Evolutionary conservation across 2,329 filamentous ascomycete species (phyloP).

Genomic region (Fusarium subtropicale): DNA sequence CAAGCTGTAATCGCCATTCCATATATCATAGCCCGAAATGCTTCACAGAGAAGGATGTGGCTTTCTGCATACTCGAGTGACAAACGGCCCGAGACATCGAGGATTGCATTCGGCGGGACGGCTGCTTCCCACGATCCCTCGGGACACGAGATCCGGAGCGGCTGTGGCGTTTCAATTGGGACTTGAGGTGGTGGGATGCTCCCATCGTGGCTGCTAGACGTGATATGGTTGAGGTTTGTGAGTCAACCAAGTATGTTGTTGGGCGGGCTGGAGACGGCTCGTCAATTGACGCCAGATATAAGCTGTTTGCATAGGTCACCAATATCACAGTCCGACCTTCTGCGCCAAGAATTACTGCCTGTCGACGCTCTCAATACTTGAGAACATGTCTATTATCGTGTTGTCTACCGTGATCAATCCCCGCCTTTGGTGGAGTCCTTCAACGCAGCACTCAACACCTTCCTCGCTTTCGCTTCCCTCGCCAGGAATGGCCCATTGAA

Average conservation of each 20-base stretch:
- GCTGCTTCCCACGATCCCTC: too few relatives aligned
- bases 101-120: not conserved
- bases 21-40: not conserved
- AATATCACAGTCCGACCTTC: not conserved
- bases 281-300: not conserved
- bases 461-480: constrained; percentile 65
- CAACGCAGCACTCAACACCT: constrained; percentile 54
- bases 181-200: not conserved
- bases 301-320: not conserved
- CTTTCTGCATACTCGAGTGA: not conserved
- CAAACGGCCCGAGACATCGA: not conserved
- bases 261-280: not conserved
- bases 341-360: not conserved
- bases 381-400: not conserved
- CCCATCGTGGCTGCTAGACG: not conserved
- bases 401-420: constrained; percentile 1
- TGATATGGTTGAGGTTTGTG: not conserved
- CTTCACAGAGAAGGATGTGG: not conserved
- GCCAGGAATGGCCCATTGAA: constrained; percentile 70
- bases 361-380: not conserved
- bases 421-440: constrained; percentile 33
- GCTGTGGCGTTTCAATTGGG: not conserved
- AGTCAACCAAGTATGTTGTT: not conserved
- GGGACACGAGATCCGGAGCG: not conserved
- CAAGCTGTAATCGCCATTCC: constrained; percentile 4